phyloP scores from a whole-genome alignment of 371 early-diverging fungal genomes.

The Mortierella sp. region DNA sequence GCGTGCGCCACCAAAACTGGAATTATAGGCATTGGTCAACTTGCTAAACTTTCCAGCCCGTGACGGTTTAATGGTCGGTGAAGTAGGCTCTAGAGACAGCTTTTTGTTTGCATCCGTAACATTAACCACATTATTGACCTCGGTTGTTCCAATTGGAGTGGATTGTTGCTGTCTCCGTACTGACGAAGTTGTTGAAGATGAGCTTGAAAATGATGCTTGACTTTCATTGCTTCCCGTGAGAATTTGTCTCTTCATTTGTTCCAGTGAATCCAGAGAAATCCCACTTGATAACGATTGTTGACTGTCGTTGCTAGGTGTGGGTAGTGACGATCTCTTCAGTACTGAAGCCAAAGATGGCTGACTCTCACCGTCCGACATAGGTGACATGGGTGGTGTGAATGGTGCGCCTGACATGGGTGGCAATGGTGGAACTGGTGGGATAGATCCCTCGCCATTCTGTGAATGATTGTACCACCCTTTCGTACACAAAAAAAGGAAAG shows the following conservation, averaged over 20 bases:
- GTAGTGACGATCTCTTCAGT: background rate
- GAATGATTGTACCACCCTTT: too few species aligned
- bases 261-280: background rate
- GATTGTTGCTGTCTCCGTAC: background rate
- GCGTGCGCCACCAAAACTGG: background rate
- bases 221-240: background rate
- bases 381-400: background rate
- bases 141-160: background rate
- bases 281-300: background rate
- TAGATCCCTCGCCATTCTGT: background rate
- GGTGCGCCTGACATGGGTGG: background rate
- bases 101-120: too few species aligned
- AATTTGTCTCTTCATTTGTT: background rate
- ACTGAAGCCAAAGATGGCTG: background rate
- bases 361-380: too few species aligned
- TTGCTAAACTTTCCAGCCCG: background rate
- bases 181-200: background rate
- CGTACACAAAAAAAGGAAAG: too few species aligned
- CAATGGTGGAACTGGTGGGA: constrained; percentile 1
- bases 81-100: background rate
- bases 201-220: background rate
- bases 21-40: background rate
- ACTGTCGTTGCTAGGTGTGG: background rate
- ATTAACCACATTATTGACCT: too few species aligned
- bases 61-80: background rate